Base-by-base conservation (phyloP, 176 grass and related monocot genomes). In the Coix lacrymajobi region DNA sequence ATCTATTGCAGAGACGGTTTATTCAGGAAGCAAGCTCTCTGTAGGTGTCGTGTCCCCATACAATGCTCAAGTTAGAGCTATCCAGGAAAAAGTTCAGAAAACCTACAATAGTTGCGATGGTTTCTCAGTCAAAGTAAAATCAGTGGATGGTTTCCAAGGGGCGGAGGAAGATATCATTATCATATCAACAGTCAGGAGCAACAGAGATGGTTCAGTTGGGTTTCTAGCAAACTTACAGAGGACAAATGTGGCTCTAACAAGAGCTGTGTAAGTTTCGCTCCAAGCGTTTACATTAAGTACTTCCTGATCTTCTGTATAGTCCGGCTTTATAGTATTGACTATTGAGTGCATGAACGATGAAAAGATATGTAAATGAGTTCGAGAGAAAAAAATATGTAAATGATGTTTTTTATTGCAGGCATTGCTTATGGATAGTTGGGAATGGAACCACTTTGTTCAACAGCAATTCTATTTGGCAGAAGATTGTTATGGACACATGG, bases 81-180 rank as follows among this genome's bases (percentile, higher is more conserved):
- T 91, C 65, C 46, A 84, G n/a, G 81, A 89, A 33, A 86, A 84
- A 62, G 12, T 91, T 1, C 64, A 69, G 15, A 86, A 71, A 72
- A 84, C n/a, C 38, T 87, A 74, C 26, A 49, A 66, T 20, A 29
- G 9, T 69, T 64, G 75, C 57, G 62, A 75, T 0, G 7, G 51
- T 52, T 83, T 91, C 34, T 75, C 84, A 13, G 64, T 91, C 7
- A 94, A 91, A 66, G 79, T 91, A 64, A 85, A 83, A 54, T 88
- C 86, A 0, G 79, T 91, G 17, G 92, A 91, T 87, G 92, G 92
- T 45, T 91, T 94, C 71, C 86, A 91, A 89, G 83, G 15, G 76
- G 49, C 22, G n/a, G n/a, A n/a, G n/a, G n/a, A n/a, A n/a, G n/a
- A n/a, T n/a, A n/a, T n/a, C n/a, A n/a, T n/a, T n/a, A n/a, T n/a